Evolutionary conservation across 257 asterid species (phyloP).

Genomic region (Nicotiana attenuata): DNA sequence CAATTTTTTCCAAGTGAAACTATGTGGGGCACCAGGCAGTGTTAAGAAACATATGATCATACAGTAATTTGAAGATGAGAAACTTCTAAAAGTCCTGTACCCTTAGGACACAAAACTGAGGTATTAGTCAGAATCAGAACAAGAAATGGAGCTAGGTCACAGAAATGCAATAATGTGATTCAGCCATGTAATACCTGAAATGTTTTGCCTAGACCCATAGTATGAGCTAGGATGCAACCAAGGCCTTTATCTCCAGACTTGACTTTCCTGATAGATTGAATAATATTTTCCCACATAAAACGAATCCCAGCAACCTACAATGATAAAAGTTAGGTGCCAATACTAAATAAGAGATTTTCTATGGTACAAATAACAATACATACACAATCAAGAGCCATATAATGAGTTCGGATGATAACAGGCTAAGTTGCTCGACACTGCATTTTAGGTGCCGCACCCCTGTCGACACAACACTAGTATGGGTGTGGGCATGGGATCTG

Average conservation of each 20-base stretch:
- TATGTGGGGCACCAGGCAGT: not conserved
- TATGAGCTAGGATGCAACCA: constrained; percentile 99
- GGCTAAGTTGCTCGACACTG: too few relatives aligned
- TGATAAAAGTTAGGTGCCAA: not conserved
- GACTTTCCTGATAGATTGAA: constrained; percentile 73
- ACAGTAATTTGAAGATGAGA: not conserved
- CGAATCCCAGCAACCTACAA: constrained; percentile 86
- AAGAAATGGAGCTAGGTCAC: not conserved
- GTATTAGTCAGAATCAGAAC: not conserved
- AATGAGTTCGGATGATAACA: not conserved
- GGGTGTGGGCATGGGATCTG: too few relatives aligned
- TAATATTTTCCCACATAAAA: constrained; percentile 93
- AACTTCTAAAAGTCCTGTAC: not conserved
- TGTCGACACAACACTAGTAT: too few relatives aligned
- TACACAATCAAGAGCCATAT: not conserved
- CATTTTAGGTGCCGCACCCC: too few relatives aligned
- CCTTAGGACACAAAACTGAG: not conserved
- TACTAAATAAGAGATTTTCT: constrained; percentile 1
- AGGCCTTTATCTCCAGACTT: constrained; percentile 95
- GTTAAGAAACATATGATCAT: not conserved
- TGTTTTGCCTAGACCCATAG: constrained; percentile 98
- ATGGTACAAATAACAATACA: not conserved
- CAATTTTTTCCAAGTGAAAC: not conserved
- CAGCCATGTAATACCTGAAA: constrained; percentile 66
- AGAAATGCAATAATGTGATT: not conserved